Evolutionary conservation across 768 basidiomycete genomes (phyloP), one percentile per base, ranked within the genome.

Genomic region (Gymnopilus dilepis): DNA sequence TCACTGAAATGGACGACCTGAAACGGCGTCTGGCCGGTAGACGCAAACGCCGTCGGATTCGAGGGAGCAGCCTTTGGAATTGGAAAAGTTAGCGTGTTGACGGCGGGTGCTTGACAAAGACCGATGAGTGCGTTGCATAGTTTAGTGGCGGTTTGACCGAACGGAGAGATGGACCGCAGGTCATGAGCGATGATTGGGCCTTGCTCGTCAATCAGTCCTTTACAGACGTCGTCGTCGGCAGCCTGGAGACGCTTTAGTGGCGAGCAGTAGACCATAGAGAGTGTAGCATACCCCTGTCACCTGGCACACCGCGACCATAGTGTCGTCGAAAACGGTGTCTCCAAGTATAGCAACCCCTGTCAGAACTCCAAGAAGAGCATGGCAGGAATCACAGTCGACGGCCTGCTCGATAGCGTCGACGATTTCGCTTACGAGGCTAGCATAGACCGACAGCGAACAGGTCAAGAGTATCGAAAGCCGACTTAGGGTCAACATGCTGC

Each of bases 1-100:
- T 88, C 87, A 65, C 84, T 85, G 68, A 89, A 81, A 67, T 89
- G 87, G 0, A 81, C 80, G 6, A 87, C 83, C 63, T 84, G 79
- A 68, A 87, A 81, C 0, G 85, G 81, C 21, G 73, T 22, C 50
- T 74, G 76, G 5, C 82, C 80, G 1, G 67, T 70, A 3, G 80
- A 80, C 4, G 57, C 64, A 60, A 76, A 77, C 1, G 59, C 60
- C 47, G 74, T 75, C 5, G 77, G 77, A 13, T 72, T 70, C 1
- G 69, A 56, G 1, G 84, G 81, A 7, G 76, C 68, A 2, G 78
- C 52, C 45, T 78, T 79, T 2, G 84, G 80, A 59, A 86, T 78
- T 5, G 79, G 75, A 13, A 86, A 76, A 0, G 66, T 76, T 68
- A 75, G 82, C 13, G 67, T 52, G 58, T 78, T 81, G 33, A 85